phyloP scores from a whole-genome alignment of 2,329 filamentous ascomycete genomes.

The Fusarium buharicum region DNA sequence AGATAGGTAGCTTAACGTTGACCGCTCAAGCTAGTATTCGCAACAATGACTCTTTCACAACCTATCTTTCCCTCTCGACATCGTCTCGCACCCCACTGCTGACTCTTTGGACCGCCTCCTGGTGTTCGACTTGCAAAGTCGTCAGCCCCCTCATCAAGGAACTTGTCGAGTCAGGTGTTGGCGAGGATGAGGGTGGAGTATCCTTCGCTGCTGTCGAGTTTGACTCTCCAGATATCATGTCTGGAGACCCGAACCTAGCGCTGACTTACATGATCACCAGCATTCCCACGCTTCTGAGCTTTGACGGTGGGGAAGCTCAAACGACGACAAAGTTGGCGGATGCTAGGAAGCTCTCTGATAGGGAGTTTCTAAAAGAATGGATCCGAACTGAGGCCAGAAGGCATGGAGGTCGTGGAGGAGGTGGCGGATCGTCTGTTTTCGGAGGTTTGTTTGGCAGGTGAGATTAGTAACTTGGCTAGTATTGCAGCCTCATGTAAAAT shows the following conservation, averaged over 20 bases:
- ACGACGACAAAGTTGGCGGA: slow-evolving; percentile 61
- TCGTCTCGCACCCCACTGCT: slow-evolving; percentile 66
- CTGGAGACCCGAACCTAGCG: slow-evolving; percentile 53
- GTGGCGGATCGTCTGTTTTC: slow-evolving; percentile 51
- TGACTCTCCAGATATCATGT: slow-evolving; percentile 68
- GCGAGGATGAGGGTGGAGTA: slow-evolving; percentile 66
- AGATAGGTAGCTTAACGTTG: slow-evolving; percentile 20
- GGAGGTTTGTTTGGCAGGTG: slow-evolving; percentile 56
- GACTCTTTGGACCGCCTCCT: slow-evolving; percentile 69
- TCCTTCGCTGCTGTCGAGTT: slow-evolving; percentile 65
- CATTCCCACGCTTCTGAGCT: slow-evolving; percentile 67
- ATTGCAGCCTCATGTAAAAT: background rate
- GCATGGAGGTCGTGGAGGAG: slow-evolving; percentile 57
- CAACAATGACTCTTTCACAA: slow-evolving; percentile 63
- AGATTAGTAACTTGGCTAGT: background rate
- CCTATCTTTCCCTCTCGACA: slow-evolving; percentile 65
- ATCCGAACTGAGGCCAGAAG: slow-evolving; percentile 61
- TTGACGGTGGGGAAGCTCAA: slow-evolving; percentile 65
- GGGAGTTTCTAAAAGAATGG: slow-evolving; percentile 64
- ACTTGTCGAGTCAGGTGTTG: slow-evolving; percentile 62
- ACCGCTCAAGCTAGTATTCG: slow-evolving; percentile 58
- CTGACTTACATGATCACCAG: slow-evolving; percentile 68
- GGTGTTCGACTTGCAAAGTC: slow-evolving; percentile 64
- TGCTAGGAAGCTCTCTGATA: slow-evolving; percentile 59
- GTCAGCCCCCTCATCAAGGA: slow-evolving; percentile 61